phyloP scores from a whole-genome alignment of 495 filamentous ascomycete species.

The Penicillium roqueforti region DNA sequence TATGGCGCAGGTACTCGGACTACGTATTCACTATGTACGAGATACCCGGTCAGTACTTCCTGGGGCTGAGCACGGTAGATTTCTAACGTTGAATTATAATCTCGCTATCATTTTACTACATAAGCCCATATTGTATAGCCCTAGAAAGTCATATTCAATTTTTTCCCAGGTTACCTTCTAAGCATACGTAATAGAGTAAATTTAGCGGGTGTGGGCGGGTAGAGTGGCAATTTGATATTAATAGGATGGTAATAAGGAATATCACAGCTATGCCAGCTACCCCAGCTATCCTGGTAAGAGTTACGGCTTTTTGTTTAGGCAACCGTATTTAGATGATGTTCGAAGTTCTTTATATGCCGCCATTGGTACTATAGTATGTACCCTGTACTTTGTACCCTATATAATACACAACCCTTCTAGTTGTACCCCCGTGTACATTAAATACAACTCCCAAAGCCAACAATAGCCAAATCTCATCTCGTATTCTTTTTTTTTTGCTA shows the following conservation, averaged over 20 bases:
- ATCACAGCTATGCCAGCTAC: not conserved
- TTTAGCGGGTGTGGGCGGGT: conserved; percentile 17
- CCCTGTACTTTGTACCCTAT: no score
- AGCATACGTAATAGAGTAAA: conserved; percentile 16
- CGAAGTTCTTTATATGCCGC: no score
- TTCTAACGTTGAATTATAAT: not conserved
- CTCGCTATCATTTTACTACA: not conserved
- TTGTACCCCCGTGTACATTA: not conserved
- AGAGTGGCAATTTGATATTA: conserved; percentile 16
- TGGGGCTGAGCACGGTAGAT: conserved; percentile 27
- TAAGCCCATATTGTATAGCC: not conserved
- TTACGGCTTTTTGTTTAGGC: not conserved
- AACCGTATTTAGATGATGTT: not conserved
- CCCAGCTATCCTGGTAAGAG: no score
- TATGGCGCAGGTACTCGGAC: conserved; percentile 22
- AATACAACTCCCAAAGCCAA: not conserved
- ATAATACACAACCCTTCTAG: not conserved
- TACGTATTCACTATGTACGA: conserved; percentile 20
- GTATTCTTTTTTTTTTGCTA: conserved; percentile 2
- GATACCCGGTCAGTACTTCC: conserved; percentile 19
- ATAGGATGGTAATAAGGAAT: conserved; percentile 1
- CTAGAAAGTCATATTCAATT: not conserved
- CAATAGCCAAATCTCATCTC: not conserved
- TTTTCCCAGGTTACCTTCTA: not conserved
- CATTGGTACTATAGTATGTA: no score